Percentiles rank a stretch among this genome's conserved stretches.
phyloP scores from a whole-genome alignment of 2,329 filamentous ascomycete species.

The Penicillium sp. region DNA sequence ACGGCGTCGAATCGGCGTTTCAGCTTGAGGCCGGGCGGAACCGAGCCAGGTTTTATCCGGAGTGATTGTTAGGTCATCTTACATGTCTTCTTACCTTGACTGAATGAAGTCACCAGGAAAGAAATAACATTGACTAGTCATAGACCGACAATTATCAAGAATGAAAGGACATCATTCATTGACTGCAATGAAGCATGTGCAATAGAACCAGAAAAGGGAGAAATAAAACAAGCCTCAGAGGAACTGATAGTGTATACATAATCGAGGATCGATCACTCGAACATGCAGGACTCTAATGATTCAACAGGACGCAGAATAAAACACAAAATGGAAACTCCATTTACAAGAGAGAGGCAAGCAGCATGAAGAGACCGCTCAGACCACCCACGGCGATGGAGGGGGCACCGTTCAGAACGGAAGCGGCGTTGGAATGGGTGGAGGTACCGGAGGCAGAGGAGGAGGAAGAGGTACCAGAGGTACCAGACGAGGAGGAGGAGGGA shows the following conservation, averaged over 20 bases:
- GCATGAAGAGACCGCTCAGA: conserved; percentile 30
- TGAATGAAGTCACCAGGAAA: background rate
- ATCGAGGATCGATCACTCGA: background rate
- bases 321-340: background rate
- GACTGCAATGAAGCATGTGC: conserved; percentile 12
- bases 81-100: no score
- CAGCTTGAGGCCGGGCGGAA: background rate
- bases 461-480: conserved; percentile 5
- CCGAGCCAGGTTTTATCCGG: no score
- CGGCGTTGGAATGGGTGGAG: conserved; percentile 18
- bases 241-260: background rate
- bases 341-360: conserved; percentile 33
- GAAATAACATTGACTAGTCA: conserved; percentile 2
- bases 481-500: conserved; percentile 38
- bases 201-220: conserved; percentile 1
- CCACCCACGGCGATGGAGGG: conserved; percentile 28
- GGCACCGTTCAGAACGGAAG: conserved; percentile 27
- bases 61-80: no score
- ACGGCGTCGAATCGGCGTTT: background rate
- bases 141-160: background rate
- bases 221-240: conserved; percentile 2
- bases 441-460: conserved; percentile 13
- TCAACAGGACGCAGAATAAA: background rate
- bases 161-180: background rate
- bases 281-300: background rate